phyloP scores from a whole-genome alignment of 805 yeast genomes.

The Millerozyma acaciae region DNA sequence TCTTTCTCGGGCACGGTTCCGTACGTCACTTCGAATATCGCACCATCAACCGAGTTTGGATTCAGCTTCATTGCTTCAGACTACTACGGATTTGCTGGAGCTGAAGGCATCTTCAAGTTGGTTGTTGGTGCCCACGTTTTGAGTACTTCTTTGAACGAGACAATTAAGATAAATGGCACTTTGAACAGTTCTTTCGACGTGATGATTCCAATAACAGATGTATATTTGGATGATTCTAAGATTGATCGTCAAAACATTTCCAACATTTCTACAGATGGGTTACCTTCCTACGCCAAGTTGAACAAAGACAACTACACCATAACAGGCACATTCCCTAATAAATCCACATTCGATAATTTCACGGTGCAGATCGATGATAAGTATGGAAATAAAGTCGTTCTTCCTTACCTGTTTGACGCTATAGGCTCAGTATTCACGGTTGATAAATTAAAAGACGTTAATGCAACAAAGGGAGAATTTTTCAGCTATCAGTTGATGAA shows the following conservation, averaged over 20 bases:
- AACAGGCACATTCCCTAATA: conserved; percentile 54
- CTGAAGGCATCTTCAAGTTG: conserved; percentile 63
- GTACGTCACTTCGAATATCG: conserved; percentile 75
- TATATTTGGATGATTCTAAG: conserved; percentile 58
- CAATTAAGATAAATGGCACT: conserved; percentile 63
- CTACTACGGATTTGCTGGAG: conserved; percentile 67
- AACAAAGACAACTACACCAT: conserved; percentile 37
- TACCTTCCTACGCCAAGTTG: conserved; percentile 61
- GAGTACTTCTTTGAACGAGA: conserved; percentile 58
- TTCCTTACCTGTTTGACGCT: conserved; percentile 56
- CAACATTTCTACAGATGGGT: conserved; percentile 42
- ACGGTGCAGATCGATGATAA: conserved; percentile 55
- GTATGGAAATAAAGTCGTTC: conserved; percentile 55
- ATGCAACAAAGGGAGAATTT: conserved; percentile 63
- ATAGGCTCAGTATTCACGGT: conserved; percentile 56
- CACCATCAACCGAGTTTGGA: conserved; percentile 74
- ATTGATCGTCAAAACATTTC: conserved; percentile 54
- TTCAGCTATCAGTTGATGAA: conserved; percentile 54
- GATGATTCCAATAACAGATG: conserved; percentile 56
- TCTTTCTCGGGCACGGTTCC: conserved; percentile 89
- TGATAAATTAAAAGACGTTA: conserved; percentile 48
- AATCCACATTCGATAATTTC: conserved; percentile 41
- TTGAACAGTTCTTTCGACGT: conserved; percentile 51
- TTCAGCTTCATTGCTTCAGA: conserved; percentile 79
- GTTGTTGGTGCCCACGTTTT: conserved; percentile 87